phyloP scores from a whole-genome alignment of 192 early-diverging fungal species.

The Paraglomus brasilianum region DNA sequence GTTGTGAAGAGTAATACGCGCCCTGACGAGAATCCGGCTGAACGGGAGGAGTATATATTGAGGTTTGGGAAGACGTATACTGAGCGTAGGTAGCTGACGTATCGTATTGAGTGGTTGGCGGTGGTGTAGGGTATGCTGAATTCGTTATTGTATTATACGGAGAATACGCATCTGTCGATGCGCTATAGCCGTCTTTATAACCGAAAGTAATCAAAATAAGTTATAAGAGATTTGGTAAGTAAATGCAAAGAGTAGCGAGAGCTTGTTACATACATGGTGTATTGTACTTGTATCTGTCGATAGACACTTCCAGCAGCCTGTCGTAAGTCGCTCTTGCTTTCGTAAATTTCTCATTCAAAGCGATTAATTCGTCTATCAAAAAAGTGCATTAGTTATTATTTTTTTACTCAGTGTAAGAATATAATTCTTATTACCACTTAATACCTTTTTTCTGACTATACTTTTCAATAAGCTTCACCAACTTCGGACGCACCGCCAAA shows the following conservation, averaged over 20 bases:
- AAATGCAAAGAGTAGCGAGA: neutral
- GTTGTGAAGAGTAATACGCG: slow-evolving; percentile 31
- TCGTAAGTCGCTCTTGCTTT: slow-evolving; percentile 74
- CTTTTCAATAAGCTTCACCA: slow-evolving; percentile 82
- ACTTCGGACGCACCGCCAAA: slow-evolving; percentile 78
- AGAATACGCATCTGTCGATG: neutral
- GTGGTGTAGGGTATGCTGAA: neutral
- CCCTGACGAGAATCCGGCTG: neutral
- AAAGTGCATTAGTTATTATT: neutral
- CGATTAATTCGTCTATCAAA: slow-evolving; percentile 66
- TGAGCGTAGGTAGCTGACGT: neutral
- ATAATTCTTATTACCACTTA: neutral
- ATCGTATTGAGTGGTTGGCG: slow-evolving; percentile 10
- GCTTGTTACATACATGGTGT: slow-evolving; percentile 9
- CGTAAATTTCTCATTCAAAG: slow-evolving; percentile 72
- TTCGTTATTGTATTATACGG: neutral
- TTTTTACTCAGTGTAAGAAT: neutral
- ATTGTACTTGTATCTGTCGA: slow-evolving; percentile 55
- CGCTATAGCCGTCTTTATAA: neutral
- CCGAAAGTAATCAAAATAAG: slow-evolving; percentile 7
- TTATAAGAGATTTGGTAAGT: neutral
- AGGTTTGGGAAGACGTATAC: neutral
- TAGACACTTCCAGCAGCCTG: slow-evolving; percentile 61
- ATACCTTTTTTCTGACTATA: slow-evolving; percentile 82
- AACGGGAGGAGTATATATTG: slow-evolving; percentile 9